A percentile compares a stretch with the other conserved stretches of the same genome.
These are phyloP conservation scores for Phytophthora megakarya DNA, from an alignment of 352 stramenopile species.

Conservation along the genomic window DNA sequence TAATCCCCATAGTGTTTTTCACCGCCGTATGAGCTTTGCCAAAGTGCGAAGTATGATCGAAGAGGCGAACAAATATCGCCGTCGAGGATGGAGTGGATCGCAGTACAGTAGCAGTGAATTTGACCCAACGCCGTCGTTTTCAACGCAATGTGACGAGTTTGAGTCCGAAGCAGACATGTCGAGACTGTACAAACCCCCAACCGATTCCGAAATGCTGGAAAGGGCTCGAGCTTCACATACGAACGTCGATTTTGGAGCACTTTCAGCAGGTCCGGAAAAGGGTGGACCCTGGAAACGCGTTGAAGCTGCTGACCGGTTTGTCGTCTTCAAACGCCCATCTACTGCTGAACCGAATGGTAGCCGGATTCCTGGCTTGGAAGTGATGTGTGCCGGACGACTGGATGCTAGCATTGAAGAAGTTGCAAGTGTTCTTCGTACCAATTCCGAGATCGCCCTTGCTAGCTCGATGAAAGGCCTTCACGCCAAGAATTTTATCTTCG, in stretches of 20 bases:
- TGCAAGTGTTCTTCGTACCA: conserved; percentile 20
- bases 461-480: conserved; percentile 41
- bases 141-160: conserved; percentile 19
- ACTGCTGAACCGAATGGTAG: neutral
- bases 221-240: conserved; percentile 26
- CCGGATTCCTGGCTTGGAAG: conserved; percentile 27
- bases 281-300: conserved; percentile 32
- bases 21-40: conserved; percentile 5
- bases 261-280: conserved; percentile 24
- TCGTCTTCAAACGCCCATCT: conserved; percentile 29
- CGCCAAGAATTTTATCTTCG: conserved; percentile 43
- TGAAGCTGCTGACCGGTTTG: conserved; percentile 27
- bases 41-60: conserved; percentile 20
- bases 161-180: neutral
- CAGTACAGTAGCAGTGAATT: conserved; percentile 8
- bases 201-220: conserved; percentile 26
- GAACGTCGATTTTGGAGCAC: conserved; percentile 29
- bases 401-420: conserved; percentile 43
- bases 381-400: conserved; percentile 36
- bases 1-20: neutral
- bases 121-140: conserved; percentile 10
- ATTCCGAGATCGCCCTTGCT: conserved; percentile 25
- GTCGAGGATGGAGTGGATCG: conserved; percentile 5
- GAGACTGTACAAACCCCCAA: conserved; percentile 7
- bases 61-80: conserved; percentile 10